phyloP scores from a whole-genome alignment of 169 alveolate species.

The Plasmodium gallinaceum region DNA sequence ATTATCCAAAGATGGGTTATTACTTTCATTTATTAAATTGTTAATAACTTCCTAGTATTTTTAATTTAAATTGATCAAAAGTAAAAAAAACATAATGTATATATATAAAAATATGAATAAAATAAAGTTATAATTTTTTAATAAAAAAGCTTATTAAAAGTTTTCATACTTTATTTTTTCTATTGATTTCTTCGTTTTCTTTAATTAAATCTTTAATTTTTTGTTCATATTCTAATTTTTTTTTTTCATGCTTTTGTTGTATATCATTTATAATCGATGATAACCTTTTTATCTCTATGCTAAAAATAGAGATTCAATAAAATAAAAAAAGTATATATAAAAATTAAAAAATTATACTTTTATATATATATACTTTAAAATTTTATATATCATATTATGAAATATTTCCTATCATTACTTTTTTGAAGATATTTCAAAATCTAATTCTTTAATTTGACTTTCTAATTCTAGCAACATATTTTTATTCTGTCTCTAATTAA shows the following conservation, averaged over 20 bases:
- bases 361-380: neutral
- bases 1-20: conserved; percentile 18
- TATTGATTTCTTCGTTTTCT: conserved; percentile 30
- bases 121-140: neutral
- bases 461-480: conserved; percentile 38
- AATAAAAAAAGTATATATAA: neutral
- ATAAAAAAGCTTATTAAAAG: neutral
- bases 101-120: too few species aligned
- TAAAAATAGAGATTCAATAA: neutral
- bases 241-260: conserved; percentile 38
- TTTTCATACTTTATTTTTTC: conserved; percentile 42
- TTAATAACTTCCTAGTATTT: conserved; percentile 1
- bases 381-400: neutral
- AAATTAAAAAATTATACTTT: neutral
- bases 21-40: conserved; percentile 25
- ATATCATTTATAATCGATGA: conserved; percentile 19
- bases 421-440: conserved; percentile 29
- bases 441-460: conserved; percentile 38
- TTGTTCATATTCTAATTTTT: conserved; percentile 17
- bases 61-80: too few species aligned
- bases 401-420: conserved; percentile 16
- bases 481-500: conserved; percentile 34
- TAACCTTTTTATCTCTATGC: conserved; percentile 38
- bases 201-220: conserved; percentile 42
- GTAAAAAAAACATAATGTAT: too few species aligned